phyloP scores from a whole-genome alignment of 768 basidiomycete genomes.

The Suillus hirtellus region DNA sequence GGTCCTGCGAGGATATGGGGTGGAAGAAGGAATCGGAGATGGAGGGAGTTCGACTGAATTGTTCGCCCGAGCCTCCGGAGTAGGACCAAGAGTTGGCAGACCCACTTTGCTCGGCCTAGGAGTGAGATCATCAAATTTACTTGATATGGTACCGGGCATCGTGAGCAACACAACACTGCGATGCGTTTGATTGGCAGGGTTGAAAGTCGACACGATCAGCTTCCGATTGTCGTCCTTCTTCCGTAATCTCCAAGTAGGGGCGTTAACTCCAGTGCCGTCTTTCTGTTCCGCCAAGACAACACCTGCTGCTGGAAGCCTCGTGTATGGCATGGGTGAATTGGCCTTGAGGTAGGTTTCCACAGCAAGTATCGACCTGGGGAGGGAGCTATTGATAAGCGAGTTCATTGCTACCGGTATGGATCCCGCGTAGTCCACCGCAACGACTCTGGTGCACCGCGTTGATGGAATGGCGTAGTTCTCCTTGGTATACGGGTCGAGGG shows the following conservation, averaged over 20 bases:
- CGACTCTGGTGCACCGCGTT: constrained; percentile 80
- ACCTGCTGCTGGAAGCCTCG: constrained; percentile 66
- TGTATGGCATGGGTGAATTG: constrained; percentile 62
- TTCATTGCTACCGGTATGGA: constrained; percentile 84
- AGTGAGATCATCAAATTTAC: constrained; percentile 36
- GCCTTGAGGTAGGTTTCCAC: constrained; percentile 76
- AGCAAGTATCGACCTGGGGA: constrained; percentile 70
- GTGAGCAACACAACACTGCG: constrained; percentile 50
- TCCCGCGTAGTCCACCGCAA: constrained; percentile 85
- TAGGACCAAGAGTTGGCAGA: constrained; percentile 20
- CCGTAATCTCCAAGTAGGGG: constrained; percentile 55
- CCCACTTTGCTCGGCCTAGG: constrained; percentile 43
- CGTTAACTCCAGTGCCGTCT: constrained; percentile 22
- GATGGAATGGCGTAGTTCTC: constrained; percentile 96
- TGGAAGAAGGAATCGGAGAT: constrained; percentile 19
- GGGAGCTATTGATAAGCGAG: constrained; percentile 76
- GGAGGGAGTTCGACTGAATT: constrained; percentile 20
- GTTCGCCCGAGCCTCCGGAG: constrained; percentile 18
- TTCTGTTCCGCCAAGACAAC: constrained; percentile 58
- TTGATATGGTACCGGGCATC: constrained; percentile 17
- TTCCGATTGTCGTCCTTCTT: constrained; percentile 59
- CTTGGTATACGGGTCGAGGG: constrained; percentile 91
- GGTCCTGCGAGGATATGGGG: constrained; percentile 18
- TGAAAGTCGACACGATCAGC: constrained; percentile 56
- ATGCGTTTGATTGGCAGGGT: constrained; percentile 52